These are phyloP conservation scores for Arabidopsis hybrid DNA, from an alignment of 441 rosid genomes.

Conservation along the genomic window DNA sequence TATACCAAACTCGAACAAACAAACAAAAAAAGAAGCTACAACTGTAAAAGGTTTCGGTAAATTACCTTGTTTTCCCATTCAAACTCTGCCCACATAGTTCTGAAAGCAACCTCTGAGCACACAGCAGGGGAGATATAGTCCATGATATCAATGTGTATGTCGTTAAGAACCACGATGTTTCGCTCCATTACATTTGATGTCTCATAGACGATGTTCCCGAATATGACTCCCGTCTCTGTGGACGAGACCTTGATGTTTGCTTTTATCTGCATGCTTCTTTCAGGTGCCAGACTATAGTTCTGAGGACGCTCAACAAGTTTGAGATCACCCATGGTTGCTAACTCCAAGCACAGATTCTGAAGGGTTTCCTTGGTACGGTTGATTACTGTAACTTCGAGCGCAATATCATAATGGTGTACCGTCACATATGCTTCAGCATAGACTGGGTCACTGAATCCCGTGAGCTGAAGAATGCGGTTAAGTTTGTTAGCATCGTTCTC, in stretches of 20 bases:
- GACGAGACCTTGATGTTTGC: conserved; percentile 95
- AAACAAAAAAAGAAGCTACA: background rate
- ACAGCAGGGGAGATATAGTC: conserved; percentile 89
- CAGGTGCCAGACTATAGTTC: conserved; percentile 87
- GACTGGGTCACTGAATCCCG: conserved; percentile 94
- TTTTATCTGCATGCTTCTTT: conserved; percentile 85
- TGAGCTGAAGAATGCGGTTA: conserved; percentile 87
- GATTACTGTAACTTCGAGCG: conserved; percentile 85
- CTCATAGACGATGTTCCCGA: conserved; percentile 89
- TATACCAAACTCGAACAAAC: background rate
- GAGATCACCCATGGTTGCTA: conserved; percentile 93
- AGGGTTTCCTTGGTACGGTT: conserved; percentile 91
- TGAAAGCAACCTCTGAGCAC: conserved; percentile 79
- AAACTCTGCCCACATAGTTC: conserved; percentile 95
- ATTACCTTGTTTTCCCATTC: conserved; percentile 96
- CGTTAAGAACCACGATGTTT: conserved; percentile 80
- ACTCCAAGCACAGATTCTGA: conserved; percentile 86
- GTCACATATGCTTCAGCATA: conserved; percentile 93
- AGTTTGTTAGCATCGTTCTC: conserved; percentile 90
- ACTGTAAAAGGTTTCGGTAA: background rate
- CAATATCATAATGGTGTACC: conserved; percentile 89
- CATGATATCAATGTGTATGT: conserved; percentile 93
- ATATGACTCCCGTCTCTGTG: conserved; percentile 90
- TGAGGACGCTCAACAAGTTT: conserved; percentile 95
- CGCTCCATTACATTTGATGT: conserved; percentile 85